These are phyloP conservation scores for Cydonia oblonga DNA, from an alignment of 331 rosid genomes.

Conservation along the genomic window DNA sequence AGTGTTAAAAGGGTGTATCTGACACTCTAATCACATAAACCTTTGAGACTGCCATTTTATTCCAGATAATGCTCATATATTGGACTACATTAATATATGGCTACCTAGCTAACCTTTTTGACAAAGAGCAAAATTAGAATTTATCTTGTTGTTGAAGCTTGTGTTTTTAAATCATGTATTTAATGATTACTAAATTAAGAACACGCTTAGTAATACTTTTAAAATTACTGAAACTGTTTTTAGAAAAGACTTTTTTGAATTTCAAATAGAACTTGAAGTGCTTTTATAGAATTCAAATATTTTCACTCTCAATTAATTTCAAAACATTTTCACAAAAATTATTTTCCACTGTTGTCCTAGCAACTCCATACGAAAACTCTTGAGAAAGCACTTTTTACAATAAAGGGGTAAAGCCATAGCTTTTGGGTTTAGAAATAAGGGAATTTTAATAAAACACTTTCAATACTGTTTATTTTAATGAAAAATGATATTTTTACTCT, in stretches of 20 bases:
- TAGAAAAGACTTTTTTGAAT: fast-evolving
- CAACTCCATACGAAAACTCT: background rate
- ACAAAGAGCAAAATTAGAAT: slow-evolving; percentile 17
- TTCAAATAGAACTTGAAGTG: too few relatives aligned
- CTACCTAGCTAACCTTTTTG: slow-evolving; percentile 25
- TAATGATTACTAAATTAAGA: background rate
- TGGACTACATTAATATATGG: background rate
- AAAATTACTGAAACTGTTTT: background rate
- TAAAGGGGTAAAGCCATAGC: background rate
- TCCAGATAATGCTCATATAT: background rate
- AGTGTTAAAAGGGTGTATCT: slow-evolving; percentile 24
- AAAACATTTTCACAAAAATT: too few relatives aligned
- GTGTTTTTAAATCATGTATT: background rate
- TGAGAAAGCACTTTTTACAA: background rate
- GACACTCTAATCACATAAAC: slow-evolving; percentile 10
- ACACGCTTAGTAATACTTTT: background rate
- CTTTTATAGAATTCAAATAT: too few relatives aligned
- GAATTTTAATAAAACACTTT: too few relatives aligned
- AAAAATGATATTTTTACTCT: too few relatives aligned
- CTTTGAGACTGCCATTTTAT: slow-evolving; percentile 20
- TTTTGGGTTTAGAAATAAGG: slow-evolving; percentile 1
- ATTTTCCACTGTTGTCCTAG: background rate
- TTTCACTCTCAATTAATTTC: too few relatives aligned
- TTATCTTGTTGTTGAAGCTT: slow-evolving; percentile 21
- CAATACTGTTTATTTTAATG: too few relatives aligned